These are phyloP conservation scores for Diaporthe helianthi DNA, from an alignment of 2,329 filamentous ascomycete species.

Conservation along the genomic window DNA sequence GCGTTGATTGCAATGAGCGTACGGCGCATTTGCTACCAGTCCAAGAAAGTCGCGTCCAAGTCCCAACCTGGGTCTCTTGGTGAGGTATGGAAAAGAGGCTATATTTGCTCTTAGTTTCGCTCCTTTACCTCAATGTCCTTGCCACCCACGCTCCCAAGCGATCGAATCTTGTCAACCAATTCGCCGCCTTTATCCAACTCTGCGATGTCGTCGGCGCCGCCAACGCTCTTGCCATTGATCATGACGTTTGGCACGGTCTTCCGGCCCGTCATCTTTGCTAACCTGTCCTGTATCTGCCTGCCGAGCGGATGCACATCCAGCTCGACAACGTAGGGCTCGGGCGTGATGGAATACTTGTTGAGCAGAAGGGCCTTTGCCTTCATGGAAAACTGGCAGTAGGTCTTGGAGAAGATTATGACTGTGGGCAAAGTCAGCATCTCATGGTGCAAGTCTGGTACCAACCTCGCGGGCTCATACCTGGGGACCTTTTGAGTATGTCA, in stretches of 20 bases:
- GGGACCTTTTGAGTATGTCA: slow-evolving; percentile 80
- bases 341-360: slow-evolving; percentile 82
- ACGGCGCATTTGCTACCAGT: background rate
- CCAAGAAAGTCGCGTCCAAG: background rate
- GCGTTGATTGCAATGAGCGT: background rate
- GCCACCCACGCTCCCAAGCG: slow-evolving; percentile 64
- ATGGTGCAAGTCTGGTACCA: slow-evolving; percentile 29
- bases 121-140: slow-evolving; percentile 65
- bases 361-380: slow-evolving; percentile 86
- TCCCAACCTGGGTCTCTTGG: background rate
- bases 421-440: slow-evolving; percentile 31
- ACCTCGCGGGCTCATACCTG: slow-evolving; percentile 65
- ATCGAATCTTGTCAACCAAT: slow-evolving; percentile 74
- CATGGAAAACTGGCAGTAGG: slow-evolving; percentile 87
- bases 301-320: slow-evolving; percentile 84
- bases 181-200: slow-evolving; percentile 71
- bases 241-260: slow-evolving; percentile 92
- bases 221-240: slow-evolving; percentile 86
- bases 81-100: background rate
- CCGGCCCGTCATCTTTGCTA: slow-evolving; percentile 78
- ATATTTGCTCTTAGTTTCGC: slow-evolving; percentile 43
- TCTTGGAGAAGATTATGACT: slow-evolving; percentile 97
- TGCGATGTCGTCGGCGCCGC: slow-evolving; percentile 86
- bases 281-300: slow-evolving; percentile 70
- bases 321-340: slow-evolving; percentile 86